phyloP scores from a whole-genome alignment of 2,329 filamentous ascomycete species.

The Ophiostoma ulmi region DNA sequence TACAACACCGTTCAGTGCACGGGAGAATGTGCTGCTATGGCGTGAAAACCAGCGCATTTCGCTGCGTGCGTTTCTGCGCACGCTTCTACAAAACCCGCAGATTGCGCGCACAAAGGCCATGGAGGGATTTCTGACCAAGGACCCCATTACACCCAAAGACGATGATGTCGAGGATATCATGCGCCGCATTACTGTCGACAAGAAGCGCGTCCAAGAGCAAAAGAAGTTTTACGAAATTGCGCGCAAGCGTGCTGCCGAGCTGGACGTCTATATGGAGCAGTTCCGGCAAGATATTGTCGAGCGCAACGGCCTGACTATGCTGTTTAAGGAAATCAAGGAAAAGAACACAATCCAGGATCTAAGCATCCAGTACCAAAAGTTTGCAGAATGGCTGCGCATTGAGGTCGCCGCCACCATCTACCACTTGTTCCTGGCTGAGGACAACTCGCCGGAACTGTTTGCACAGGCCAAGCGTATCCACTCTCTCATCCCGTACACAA shows the following conservation, averaged over 20 bases:
- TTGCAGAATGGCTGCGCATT: conserved; percentile 95
- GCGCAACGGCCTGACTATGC: conserved; percentile 76
- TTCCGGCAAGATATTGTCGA: conserved; percentile 65
- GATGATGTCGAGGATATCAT: conserved; percentile 80
- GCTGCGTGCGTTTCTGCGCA: conserved; percentile 82
- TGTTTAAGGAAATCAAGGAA: conserved; percentile 88
- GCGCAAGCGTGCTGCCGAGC: conserved; percentile 77
- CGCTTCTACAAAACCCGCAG: conserved; percentile 75
- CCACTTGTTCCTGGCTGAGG: conserved; percentile 93
- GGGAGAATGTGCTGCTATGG: conserved; percentile 56
- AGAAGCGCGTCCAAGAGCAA: conserved; percentile 86
- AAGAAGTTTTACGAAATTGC: conserved; percentile 94
- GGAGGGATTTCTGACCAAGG: conserved; percentile 70
- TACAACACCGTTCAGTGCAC: not conserved
- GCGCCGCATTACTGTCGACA: conserved; percentile 74
- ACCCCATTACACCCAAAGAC: conserved; percentile 69
- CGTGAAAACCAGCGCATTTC: conserved; percentile 89
- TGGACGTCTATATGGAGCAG: conserved; percentile 98
- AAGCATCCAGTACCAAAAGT: conserved; percentile 94
- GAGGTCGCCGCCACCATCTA: conserved; percentile 96
- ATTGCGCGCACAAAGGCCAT: conserved; percentile 79
- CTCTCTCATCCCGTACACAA: conserved; percentile 84
- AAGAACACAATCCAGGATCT: conserved; percentile 84
- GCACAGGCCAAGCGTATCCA: conserved; percentile 92
- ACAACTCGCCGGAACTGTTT: conserved; percentile 95